Evolutionary conservation across 164 flowering plant genomes (phyloP), one percentile per base, ranked within the genome.

Genomic region (Stephania japonica): DNA sequence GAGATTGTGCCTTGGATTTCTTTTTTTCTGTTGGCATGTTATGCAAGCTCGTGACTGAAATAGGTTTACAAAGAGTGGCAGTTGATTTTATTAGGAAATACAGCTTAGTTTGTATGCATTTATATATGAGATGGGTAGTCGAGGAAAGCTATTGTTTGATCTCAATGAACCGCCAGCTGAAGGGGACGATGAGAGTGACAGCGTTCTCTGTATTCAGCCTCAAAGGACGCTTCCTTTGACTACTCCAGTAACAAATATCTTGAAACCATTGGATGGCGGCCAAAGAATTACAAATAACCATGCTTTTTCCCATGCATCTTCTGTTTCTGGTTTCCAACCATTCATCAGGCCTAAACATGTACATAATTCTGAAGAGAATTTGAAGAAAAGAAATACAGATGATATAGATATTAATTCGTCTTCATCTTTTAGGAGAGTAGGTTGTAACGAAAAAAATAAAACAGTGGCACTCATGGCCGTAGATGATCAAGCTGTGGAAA

Each of bases 291-390:
- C 75, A 65, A 90, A 91, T 74, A 90, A 88, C 64, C 69, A 85
- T 78, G 86, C 87, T 41, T 92, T 92, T 75, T 89, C 86, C 43
- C 97, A 90, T 85, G 93, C 91, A 77, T 87, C 97, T 70, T 88
- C 95, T 65, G 86, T 85, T 24, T 94, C 97, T 5, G 99, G 94
- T 65, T 94, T 92, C 75, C 97, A 91, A 85, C 97, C 99, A 27
- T 92, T 94, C 81, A 80, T 87, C 64, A 87, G 88, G 72, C 67
- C 81, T 23, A 89, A 85, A 75, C 77, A 73, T 68, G 72, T 67
- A 42, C 71, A 77, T 68, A 72, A 32, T 66, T 64, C 80, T 47
- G 88, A 80, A 69, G 78, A 47, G 32, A 61, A 74, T 73, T 75
- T 41, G 75, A 86, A 80, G 44, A 78, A 38, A n/a, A 80, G 26